Evolutionary conservation across 2,329 filamentous ascomycete genomes (phyloP), one percentile per base, ranked within the genome.

Genomic region (Ascochyta viciae-villosae): DNA sequence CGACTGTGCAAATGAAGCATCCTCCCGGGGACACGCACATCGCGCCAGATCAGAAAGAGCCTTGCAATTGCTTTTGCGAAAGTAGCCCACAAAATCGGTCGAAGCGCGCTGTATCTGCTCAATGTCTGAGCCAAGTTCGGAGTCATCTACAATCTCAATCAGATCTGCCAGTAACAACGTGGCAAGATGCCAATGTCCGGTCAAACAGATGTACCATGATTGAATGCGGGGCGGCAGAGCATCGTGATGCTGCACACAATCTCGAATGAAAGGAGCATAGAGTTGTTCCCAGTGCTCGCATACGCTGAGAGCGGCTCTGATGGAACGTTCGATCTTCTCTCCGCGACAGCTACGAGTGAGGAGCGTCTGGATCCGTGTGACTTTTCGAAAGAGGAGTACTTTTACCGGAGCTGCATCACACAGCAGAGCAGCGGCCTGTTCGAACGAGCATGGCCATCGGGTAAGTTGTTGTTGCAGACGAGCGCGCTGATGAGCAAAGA

Each of bases 151-250:
- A 24, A 77, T 68, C 42, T 83, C 80, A 12, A 87, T 73, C 4
- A 82, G 67, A 52, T 87, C 84, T 31, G 83, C 82, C 4, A 87
- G 72, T 23, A 86, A 74, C 38, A 87, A 77, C 0, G 79, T 78
- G 2, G 80, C 85, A 3, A 86, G 79, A 59, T 86, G 82, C 81
- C 84, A 87, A 60, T 87, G 85, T 0, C 81, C 82, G 0, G 80
- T 75, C 23, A 87, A 78, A 48, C 84, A 82, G 13, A 85, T 78
- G 57, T 85, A 86, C 85, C 85, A 87, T 38, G 83, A 84, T 63
- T 85, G 83, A 4, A 87, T 79, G 13, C 81, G 81, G 10, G 80
- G 65, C 1, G 83, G 82, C 0, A 87, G 77, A 0, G 70, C 63
- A 29, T 81, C 76, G 55, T 85, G 83, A 55, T 83, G 71, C 2